Evolutionary conservation across 441 rosid species (phyloP), one percentile per base, ranked within the genome.

Genomic region (Brassica balearica): DNA sequence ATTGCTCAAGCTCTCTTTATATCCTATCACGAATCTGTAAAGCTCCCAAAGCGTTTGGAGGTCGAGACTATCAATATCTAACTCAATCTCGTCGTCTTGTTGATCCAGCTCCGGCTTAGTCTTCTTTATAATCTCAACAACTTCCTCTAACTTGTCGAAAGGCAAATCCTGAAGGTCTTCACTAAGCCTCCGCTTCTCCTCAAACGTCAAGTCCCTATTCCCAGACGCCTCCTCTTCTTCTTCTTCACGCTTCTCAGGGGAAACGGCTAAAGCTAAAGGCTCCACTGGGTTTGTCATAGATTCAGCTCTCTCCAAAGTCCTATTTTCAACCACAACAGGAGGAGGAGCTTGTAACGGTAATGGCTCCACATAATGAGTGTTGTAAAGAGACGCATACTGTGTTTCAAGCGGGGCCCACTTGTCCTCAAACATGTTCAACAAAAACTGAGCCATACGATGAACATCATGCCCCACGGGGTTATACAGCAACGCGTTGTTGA

Each of bases 21-120:
- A 86, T 64, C 87, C 80, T 8, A 81, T 83, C 32, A 94, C 89
- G 78, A 85, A 87, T 68, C 87, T 84, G 86, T 87, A 86, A 60
- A 96, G 95, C 80, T 96, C 98, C 98, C 98, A 93, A 73, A 94
- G 88, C 4, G 97, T 96, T 81, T 89, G 88, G 12, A 83, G 82
- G 80, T 96, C 98, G 80, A 96, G 87, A 82, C 86, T 85, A 70
- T 92, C 98, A 77, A 96, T 93, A 74, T 96, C 99, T 46, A 96
- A 83, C 82, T 96, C 99, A 85, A 96, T 90, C 84, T 94, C 98
- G 84, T 92, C 97, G 25, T 91, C 98, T 63, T 92, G 88, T 66
- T 86, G 93, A 68, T 81, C 83, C 36, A 96, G 91, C 17, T 84
- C 85, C 6, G 94, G 86, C 75, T 87, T 90, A 46, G 90, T 86